phyloP scores from a whole-genome alignment of 73 alveolate genomes.

The Strombidium stylifer region DNA sequence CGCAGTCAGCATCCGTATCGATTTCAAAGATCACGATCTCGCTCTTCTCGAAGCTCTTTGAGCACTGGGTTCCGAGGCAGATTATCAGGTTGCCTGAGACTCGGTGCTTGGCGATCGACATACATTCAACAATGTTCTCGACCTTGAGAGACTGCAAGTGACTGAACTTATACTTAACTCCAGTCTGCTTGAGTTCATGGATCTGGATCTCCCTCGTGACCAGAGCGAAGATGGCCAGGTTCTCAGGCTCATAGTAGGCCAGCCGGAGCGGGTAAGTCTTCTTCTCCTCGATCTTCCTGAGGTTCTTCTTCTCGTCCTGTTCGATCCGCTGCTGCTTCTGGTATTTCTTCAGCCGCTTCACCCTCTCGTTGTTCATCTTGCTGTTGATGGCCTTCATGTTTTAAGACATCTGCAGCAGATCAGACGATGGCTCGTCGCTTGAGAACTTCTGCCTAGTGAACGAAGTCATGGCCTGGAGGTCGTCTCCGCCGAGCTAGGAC shows the following conservation, averaged over 20 bases:
- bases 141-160: not conserved
- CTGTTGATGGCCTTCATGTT: not conserved
- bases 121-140: constrained; percentile 26
- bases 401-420: not conserved
- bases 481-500: no score
- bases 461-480: no score
- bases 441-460: not conserved
- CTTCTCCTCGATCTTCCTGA: not conserved
- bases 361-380: not conserved
- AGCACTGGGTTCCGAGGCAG: constrained; percentile 14
- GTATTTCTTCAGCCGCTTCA: no score
- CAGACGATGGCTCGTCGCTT: not conserved
- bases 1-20: not conserved
- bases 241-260: not conserved
- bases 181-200: constrained; percentile 13
- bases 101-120: constrained; percentile 8
- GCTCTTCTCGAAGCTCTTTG: not conserved
- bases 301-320: not conserved
- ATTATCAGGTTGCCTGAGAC: not conserved
- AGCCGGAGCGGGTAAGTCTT: constrained; percentile 13
- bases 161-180: not conserved
- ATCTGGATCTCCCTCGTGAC: constrained; percentile 11
- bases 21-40: not conserved
- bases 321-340: not conserved
- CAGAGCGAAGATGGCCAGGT: constrained; percentile 7